These are phyloP conservation scores for Zygosaccharomyces sapae DNA, from an alignment of 1,139 yeast genomes.

Conservation along the genomic window DNA sequence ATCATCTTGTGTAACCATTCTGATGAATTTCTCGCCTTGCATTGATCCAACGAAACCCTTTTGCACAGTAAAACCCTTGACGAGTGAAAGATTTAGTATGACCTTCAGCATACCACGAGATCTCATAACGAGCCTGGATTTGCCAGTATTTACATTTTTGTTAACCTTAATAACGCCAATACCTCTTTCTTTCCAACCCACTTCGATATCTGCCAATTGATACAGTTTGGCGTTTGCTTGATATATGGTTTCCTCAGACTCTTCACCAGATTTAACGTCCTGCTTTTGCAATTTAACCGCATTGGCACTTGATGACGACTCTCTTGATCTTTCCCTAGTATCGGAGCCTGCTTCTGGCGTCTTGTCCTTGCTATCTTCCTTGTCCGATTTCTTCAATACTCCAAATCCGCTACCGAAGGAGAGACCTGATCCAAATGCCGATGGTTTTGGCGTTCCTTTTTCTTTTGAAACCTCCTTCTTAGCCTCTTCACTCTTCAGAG, in stretches of 20 bases:
- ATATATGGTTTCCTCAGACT: constrained; percentile 67
- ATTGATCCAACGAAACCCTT: constrained; percentile 86
- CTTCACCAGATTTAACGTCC: constrained; percentile 81
- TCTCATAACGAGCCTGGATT: constrained; percentile 78
- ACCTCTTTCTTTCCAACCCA: constrained; percentile 97
- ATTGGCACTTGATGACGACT: constrained; percentile 19
- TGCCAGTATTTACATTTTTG: constrained; percentile 37
- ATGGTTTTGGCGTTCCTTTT: constrained; percentile 15
- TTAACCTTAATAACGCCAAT: constrained; percentile 82
- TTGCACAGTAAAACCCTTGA: constrained; percentile 53
- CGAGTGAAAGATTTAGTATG: constrained; percentile 69
- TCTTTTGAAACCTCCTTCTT: constrained; percentile 1
- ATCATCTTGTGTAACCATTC: constrained; percentile 56
- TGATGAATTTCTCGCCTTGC: constrained; percentile 71
- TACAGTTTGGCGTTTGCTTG: constrained; percentile 75
- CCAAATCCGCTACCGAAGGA: constrained; percentile 36
- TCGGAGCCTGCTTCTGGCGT: constrained; percentile 9
- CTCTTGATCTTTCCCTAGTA: constrained; percentile 10
- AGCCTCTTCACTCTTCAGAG: constrained; percentile 33
- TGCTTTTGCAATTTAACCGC: constrained; percentile 42
- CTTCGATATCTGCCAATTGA: constrained; percentile 56
- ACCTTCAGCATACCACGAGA: constrained; percentile 82
- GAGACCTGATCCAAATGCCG: constrained; percentile 33
- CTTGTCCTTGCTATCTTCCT: constrained; percentile 1
- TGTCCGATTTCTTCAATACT: constrained; percentile 25